Evolutionary conservation across 139 green algal genomes (phyloP).

Genomic region (Coelastrella sp.): DNA sequence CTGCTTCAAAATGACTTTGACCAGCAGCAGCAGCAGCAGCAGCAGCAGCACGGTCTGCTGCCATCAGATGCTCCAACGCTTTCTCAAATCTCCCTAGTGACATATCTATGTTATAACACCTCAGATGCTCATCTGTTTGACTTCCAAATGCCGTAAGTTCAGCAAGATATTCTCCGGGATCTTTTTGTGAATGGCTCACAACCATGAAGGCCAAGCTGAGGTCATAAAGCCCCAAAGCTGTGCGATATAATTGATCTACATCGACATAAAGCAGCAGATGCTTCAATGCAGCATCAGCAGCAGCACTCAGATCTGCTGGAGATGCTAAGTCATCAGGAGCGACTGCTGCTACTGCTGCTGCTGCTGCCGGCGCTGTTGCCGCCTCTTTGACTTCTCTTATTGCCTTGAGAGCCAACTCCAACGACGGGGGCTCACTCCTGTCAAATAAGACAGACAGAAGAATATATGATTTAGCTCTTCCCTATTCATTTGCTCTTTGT

Average conservation of each 20-base stretch:
- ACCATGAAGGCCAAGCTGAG: slow-evolving; percentile 95
- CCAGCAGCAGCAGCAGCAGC: too few species aligned
- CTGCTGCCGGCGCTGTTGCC: not conserved
- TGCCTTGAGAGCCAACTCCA: slow-evolving; percentile 79
- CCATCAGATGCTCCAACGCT: slow-evolving; percentile 78
- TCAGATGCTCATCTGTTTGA: slow-evolving; percentile 50
- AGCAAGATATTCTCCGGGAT: slow-evolving; percentile 92
- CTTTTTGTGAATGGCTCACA: slow-evolving; percentile 65
- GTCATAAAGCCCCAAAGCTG: slow-evolving; percentile 92
- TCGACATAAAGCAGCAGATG: slow-evolving; percentile 89
- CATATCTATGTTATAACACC: slow-evolving; percentile 78
- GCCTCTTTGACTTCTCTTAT: slow-evolving; percentile 76
- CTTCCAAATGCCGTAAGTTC: slow-evolving; percentile 80
- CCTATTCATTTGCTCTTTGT: too few species aligned
- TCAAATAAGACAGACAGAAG: not conserved
- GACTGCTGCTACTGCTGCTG: slow-evolving; percentile 8
- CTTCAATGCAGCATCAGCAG: slow-evolving; percentile 80
- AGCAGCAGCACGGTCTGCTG: too few species aligned
- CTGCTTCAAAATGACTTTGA: slow-evolving; percentile 61
- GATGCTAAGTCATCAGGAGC: not conserved
- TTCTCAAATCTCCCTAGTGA: slow-evolving; percentile 72
- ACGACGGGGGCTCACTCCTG: slow-evolving; percentile 69
- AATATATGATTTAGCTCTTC: not conserved
- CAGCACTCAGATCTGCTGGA: not conserved
- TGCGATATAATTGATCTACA: slow-evolving; percentile 85